Conservation (phyloP, 2,329 filamentous ascomycete species). For the Phoma sp. region DNA sequence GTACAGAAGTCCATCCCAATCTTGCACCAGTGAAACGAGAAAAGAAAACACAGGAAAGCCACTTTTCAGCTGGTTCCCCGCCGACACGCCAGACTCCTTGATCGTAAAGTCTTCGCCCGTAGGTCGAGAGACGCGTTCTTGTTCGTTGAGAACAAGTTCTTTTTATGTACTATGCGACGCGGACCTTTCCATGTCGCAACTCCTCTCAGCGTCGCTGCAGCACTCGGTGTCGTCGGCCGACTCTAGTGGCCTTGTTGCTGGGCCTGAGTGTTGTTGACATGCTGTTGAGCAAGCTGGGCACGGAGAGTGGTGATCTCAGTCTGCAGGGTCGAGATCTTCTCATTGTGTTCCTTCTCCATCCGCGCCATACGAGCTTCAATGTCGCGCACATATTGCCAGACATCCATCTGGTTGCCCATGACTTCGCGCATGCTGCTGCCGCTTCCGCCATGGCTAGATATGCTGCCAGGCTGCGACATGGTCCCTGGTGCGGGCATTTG, state of each 20-base stretch:
- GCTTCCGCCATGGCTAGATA: constrained; percentile 63
- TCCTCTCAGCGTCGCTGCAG: background rate
- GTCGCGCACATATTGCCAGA: constrained; percentile 75
- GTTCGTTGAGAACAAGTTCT: background rate
- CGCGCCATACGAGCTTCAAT: constrained; percentile 63
- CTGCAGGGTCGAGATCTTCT: constrained; percentile 52
- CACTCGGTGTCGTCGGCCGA: background rate
- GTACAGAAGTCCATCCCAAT: constrained; percentile 10
- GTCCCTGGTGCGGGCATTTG: constrained; percentile 44
- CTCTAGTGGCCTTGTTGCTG: constrained; percentile 19
- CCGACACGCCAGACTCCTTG: constrained; percentile 7
- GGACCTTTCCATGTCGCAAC: background rate
- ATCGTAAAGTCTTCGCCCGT: constrained; percentile 12
- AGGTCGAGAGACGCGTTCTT: constrained; percentile 10
- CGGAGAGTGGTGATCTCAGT: constrained; percentile 52
- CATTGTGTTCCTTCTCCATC: constrained; percentile 57
- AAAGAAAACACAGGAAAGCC: background rate
- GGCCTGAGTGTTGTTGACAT: constrained; percentile 34
- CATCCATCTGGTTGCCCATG: constrained; percentile 62
- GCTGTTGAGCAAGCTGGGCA: constrained; percentile 46
- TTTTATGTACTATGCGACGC: constrained; percentile 7
- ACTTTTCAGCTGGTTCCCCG: constrained; percentile 2
- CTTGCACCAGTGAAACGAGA: background rate
- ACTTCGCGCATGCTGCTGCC: constrained; percentile 71
- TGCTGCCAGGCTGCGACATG: constrained; percentile 58